Evolutionary conservation across 2,329 filamentous ascomycete genomes (phyloP), one percentile per base, ranked within the genome.

Genomic region (Diaporthe caulivora): DNA sequence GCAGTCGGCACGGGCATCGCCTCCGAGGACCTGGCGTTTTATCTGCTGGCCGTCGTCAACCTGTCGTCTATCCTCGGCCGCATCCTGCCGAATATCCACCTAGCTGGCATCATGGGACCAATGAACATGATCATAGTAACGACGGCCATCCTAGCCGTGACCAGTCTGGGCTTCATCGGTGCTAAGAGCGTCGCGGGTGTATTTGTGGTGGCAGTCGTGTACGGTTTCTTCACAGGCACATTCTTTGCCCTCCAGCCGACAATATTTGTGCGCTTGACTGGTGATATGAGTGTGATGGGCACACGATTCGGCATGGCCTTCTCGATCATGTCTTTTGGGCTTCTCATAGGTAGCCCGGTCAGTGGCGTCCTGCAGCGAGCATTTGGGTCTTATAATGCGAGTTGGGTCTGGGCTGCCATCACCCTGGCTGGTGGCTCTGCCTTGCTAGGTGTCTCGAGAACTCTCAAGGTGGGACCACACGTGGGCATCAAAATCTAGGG

Each of bases 31-130:
- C 37, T 62, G 24, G 55, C 67, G 13, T 71, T 72, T 10, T 74
- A 76, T 24, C 29, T 76, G 34, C 67, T 78, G 34, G 64, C 72
- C 17, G 72, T 76, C 60, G 68, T 77, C 47, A 76, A 76, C 57
- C 75, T 72, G 24, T 68, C 53, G 1, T 76, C 75, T 8, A 42
- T 40, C 37, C 9, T 69, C 8, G 60, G 70, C n/a, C 70, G 70
- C 1, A 42, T 72, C 31, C 51, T 67, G 29, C 49, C 53, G 4
- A 67, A 44, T 37, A 65, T 64, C 42, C 62, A 55, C 62, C 37
- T 72, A 2, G 49, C 70, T 4, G 62, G 26, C 2, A 37, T 44
- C 2, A 72, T 72, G 29, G 70, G 58, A 3, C 70, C 70, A 1
- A 64, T 67, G 47, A 67, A 72, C n/a, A 49, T 72, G 70, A 72